These are phyloP conservation scores for Phlebopus sp. DNA, from an alignment of 1,284 basidiomycete genomes.

Conservation along the genomic window DNA sequence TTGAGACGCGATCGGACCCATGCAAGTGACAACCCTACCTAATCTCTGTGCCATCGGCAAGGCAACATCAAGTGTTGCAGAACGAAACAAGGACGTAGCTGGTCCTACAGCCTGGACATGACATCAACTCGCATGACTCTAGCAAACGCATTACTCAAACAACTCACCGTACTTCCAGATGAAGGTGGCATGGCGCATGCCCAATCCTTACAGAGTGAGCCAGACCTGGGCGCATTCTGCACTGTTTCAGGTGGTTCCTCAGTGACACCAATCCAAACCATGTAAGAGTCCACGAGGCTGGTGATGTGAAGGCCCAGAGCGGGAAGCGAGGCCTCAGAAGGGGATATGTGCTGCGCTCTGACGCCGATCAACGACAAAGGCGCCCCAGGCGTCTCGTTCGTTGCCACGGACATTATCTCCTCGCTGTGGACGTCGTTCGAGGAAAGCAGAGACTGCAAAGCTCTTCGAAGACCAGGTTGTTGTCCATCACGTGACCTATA, in stretches of 20 bases:
- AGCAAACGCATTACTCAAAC: background rate
- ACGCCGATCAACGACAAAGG: constrained; percentile 31
- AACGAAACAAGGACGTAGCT: constrained; percentile 67
- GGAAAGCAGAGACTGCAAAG: too few relatives aligned
- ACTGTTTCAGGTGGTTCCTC: constrained; percentile 47
- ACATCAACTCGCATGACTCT: constrained; percentile 10
- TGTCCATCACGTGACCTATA: constrained; percentile 1
- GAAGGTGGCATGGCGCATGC: constrained; percentile 74
- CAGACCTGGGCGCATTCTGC: constrained; percentile 46
- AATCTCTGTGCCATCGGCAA: constrained; percentile 75
- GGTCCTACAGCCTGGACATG: constrained; percentile 40
- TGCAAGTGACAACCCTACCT: constrained; percentile 45
- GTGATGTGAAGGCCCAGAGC: constrained; percentile 70
- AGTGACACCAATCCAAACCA: constrained; percentile 77
- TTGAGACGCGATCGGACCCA: background rate
- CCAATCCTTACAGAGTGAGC: constrained; percentile 73
- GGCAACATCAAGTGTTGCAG: constrained; percentile 61
- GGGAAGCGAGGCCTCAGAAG: constrained; percentile 49
- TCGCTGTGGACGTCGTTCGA: background rate
- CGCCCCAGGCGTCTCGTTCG: background rate
- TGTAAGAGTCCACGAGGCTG: constrained; percentile 67
- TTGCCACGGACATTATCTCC: constrained; percentile 4
- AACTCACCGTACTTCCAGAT: constrained; percentile 23
- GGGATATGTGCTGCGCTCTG: constrained; percentile 43
- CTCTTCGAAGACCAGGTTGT: too few relatives aligned